Base-by-base conservation (phyloP, 805 yeast genomes). In the Starmerella kuoi region DNA sequence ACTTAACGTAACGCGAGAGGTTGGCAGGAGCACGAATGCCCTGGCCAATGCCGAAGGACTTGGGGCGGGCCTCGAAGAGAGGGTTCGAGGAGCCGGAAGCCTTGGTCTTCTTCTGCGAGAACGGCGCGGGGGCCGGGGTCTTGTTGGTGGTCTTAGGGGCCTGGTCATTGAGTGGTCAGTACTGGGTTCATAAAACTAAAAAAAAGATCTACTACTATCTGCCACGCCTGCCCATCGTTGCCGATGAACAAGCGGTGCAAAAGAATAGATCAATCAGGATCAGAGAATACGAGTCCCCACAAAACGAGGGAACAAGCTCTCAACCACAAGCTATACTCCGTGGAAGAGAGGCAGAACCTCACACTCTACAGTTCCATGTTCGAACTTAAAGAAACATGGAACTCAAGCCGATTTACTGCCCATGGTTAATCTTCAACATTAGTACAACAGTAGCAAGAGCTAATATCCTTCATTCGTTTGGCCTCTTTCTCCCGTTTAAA, bases 21-120 rank as follows among this genome's bases (percentile, higher is more conserved):
- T 91, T 84, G 73, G 88, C 79, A 76, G 80, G 85, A 68, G 79
- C 94, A 72, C 88, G 97, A 60, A 88, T 62, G 55, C 79, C 72
- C 75, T 91, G 97, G 62, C 98, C 98, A 61, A 91, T 80, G 71
- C 97, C 97, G 64, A 79, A 88, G 73, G 77, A 79, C 73, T 79
- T 80, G 68, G 95, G 94, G 56, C 85, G 74, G 52, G 94, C 70
- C 69, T 82, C 93, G 63, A 84, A 68, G 66, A 87, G 73, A 61
- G 95, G 95, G 73, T 70, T 61, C 53, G 57, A 46, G 47, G 62
- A 45, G 47, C 59, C 48, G 38, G 73, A 62, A 71, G 82, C 76
- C 59, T 66, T 55, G 49, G 70, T 52, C 65, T 73, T 72, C 61
- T 52, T 51, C 47, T 45, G 48, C 38, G 51, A 42, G 44, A 47